phyloP scores from a whole-genome alignment of 495 filamentous ascomycete species.

The Umbilicaria muhlenbergii region DNA sequence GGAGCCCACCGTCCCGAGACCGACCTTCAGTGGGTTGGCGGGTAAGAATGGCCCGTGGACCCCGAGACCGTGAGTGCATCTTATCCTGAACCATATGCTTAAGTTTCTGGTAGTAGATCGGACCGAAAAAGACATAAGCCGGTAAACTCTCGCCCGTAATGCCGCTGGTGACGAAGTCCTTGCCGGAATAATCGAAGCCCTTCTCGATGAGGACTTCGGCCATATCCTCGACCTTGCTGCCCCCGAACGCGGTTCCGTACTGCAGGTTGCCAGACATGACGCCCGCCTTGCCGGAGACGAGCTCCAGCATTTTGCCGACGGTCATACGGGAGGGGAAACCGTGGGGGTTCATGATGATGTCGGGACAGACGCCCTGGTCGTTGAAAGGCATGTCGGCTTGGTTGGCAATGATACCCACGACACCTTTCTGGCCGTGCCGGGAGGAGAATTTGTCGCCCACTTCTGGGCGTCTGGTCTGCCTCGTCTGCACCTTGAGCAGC shows the following conservation, averaged over 20 bases:
- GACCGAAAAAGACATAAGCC: constrained; percentile 95
- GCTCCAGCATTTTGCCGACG: constrained; percentile 94
- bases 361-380: constrained; percentile 74
- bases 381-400: constrained; percentile 97
- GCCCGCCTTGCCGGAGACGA: constrained; percentile 86
- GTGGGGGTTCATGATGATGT: constrained; percentile 99
- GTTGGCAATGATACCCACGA: constrained; percentile 86
- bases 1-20: constrained; percentile 78
- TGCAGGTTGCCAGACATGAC: constrained; percentile 66
- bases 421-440: constrained; percentile 95
- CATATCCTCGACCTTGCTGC: constrained; percentile 82
- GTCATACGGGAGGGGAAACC: constrained; percentile 99
- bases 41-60: constrained; percentile 80
- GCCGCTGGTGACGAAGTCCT: constrained; percentile 87
- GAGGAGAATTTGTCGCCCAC: constrained; percentile 98
- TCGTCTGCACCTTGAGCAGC: constrained; percentile 78
- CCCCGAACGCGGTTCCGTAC: constrained; percentile 92
- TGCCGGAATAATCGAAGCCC: constrained; percentile 90
- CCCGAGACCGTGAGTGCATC: constrained; percentile 90
- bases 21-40: constrained; percentile 95
- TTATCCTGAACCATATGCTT: constrained; percentile 99
- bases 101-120: constrained; percentile 98
- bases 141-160: constrained; percentile 89
- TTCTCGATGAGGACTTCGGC: constrained; percentile 65
- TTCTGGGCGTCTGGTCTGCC: constrained; percentile 86